A percentile compares a stretch with the other conserved stretches of the same genome.
Conservation (phyloP, 1,139 yeast genomes). For the Geotrichum fermentans region DNA sequence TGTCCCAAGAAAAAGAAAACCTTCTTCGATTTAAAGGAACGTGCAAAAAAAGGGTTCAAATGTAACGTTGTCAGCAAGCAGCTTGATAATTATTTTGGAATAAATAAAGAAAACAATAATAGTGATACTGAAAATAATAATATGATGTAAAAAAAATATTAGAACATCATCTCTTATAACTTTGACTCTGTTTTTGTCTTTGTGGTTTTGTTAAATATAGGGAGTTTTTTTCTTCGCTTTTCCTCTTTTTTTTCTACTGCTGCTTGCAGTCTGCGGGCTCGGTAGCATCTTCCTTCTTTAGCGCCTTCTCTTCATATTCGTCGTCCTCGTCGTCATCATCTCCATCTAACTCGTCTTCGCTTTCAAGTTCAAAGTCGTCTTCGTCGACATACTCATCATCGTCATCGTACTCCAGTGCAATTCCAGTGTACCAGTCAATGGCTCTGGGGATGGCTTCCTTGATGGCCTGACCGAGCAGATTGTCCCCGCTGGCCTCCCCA, state of each 20-base stretch:
- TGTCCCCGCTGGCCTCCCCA: too few relatives aligned
- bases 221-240: too few relatives aligned
- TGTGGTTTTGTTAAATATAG: background rate
- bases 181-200: background rate
- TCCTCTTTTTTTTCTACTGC: constrained; percentile 4
- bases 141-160: background rate
- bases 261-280: constrained; percentile 20
- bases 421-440: constrained; percentile 96
- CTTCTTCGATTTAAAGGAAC: too few relatives aligned
- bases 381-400: constrained; percentile 50
- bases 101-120: too few relatives aligned
- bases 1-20: too few relatives aligned
- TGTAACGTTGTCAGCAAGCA: too few relatives aligned
- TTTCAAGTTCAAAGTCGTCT: constrained; percentile 42
- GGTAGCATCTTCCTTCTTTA: constrained; percentile 28
- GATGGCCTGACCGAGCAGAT: constrained; percentile 94
- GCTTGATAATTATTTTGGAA: too few relatives aligned
- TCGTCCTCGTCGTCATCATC: constrained; percentile 45
- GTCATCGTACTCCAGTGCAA: constrained; percentile 63
- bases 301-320: background rate
- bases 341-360: constrained; percentile 43
- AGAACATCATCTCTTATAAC: background rate
- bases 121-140: background rate
- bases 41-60: too few relatives aligned
- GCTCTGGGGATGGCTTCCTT: constrained; percentile 97